Evolutionary conservation across 2,329 filamentous ascomycete species (phyloP), one percentile per base, ranked within the genome.

Genomic region (Madurella mycetomatis): DNA sequence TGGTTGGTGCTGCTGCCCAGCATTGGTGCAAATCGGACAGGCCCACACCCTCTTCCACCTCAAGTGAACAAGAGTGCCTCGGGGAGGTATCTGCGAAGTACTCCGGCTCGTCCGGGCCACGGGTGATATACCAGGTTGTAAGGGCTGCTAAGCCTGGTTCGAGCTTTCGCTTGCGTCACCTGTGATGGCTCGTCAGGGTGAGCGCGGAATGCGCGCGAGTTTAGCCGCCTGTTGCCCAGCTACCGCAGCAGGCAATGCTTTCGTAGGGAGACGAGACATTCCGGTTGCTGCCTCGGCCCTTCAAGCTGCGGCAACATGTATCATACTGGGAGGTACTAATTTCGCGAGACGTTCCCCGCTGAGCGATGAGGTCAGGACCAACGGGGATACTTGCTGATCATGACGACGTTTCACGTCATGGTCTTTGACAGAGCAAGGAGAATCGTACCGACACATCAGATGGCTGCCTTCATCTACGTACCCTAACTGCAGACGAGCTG

Each of bases 101-200:
- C 47, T 47, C 52, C 54, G 59, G 59, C 51, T 59, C 44, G 49
- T 41, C 60, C 57, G 55, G 56, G 48, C 49, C 46, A 50, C 39
- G 53, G 57, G 31, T 58, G 51, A 58, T 63, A 62, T 59, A 49
- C 53, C 60, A 60, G 43, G 45, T 50, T 46, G 43, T 59, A 54
- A 56, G 51, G 54, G 40, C 47, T 53, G 45, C 47, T 45, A 50
- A 55, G 60, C 59, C 54, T 45, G 56, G 59, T 60, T 62, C 56
- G 40, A 47, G 42, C n/a, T 51, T 37, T 31, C 15, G 15, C 18
- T 47, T 58, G 56, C 58, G 54, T 51, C 41, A 62, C 50, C 52
- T 17, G 7, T 25, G 4, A 25, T 25, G 25, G 25, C 25, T 7
- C 25, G 7, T 25, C 7, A 16, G 43, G 19, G 32, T 34, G 42